Percentiles rank a stretch among this genome's conserved stretches.
These are phyloP conservation scores for Noccaea caerulescens DNA, from an alignment of 345 rosid genomes.

Conservation along the genomic window DNA sequence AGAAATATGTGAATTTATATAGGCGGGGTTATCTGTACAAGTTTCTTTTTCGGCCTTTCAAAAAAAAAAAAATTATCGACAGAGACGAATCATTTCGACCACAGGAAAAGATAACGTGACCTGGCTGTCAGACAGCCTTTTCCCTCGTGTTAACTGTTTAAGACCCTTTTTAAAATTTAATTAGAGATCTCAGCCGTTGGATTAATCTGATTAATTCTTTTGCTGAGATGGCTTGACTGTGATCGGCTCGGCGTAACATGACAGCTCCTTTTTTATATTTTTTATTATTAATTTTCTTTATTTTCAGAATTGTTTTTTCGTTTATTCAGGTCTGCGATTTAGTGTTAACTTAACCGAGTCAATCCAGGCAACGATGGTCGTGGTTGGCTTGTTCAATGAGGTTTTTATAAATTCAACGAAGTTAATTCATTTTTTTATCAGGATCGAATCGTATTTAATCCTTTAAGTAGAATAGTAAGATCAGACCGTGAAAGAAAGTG, in stretches of 20 bases:
- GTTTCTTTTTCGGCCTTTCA: slow-evolving; percentile 41
- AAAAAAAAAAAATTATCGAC: slow-evolving; percentile 23
- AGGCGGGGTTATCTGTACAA: slow-evolving; percentile 42
- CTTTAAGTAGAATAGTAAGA: slow-evolving; percentile 9
- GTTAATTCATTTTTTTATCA: slow-evolving; percentile 11
- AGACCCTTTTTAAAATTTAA: not conserved
- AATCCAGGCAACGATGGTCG: slow-evolving; percentile 42
- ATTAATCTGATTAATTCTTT: slow-evolving; percentile 20
- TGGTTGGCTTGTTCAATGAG: slow-evolving; percentile 41
- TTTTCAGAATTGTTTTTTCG: no score
- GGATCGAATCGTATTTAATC: not conserved
- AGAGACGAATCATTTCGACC: slow-evolving; percentile 47
- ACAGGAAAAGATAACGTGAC: slow-evolving; percentile 49
- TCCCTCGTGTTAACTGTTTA: slow-evolving; percentile 37
- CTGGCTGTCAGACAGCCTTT: slow-evolving; percentile 52
- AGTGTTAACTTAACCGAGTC: slow-evolving; percentile 38
- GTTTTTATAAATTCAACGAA: slow-evolving; percentile 32
- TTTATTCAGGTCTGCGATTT: not conserved
- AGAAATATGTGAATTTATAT: slow-evolving; percentile 38
- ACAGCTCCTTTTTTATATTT: slow-evolving; percentile 29
- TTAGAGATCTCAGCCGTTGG: slow-evolving; percentile 40
- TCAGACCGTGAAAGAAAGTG: slow-evolving; percentile 45
- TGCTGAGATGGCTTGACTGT: slow-evolving; percentile 37
- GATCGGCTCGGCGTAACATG: slow-evolving; percentile 36
- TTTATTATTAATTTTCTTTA: not conserved